Conservation (phyloP, 1,284 basidiomycete species). For the Grifola frondosa region DNA sequence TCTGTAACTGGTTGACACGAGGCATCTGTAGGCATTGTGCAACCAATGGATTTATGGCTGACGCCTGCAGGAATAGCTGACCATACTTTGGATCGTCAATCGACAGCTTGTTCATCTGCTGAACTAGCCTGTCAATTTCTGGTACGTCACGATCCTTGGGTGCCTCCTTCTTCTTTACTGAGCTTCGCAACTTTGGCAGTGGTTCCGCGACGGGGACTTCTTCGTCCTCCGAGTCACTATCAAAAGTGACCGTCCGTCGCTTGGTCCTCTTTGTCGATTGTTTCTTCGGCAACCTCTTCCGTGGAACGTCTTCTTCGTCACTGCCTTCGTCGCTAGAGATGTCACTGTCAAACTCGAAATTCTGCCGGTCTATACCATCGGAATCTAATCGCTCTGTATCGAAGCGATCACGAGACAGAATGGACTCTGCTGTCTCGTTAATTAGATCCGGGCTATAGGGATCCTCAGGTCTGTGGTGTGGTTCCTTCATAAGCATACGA, state of each 20-base stretch:
- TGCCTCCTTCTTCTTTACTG: neutral
- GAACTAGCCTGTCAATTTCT: neutral
- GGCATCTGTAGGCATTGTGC: neutral
- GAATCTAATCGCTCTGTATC: neutral
- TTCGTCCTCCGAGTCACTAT: neutral
- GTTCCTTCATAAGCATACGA: slow-evolving; percentile 1
- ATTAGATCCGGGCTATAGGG: slow-evolving; percentile 1
- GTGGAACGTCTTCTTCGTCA: neutral
- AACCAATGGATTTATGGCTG: neutral
- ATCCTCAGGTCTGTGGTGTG: neutral
- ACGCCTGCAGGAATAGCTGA: neutral
- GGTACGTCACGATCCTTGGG: neutral
- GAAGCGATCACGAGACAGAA: neutral
- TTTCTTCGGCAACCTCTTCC: neutral
- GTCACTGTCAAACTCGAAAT: neutral
- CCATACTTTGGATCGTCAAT: slow-evolving; percentile 1
- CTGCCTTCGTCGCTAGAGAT: neutral
- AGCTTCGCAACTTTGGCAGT: neutral
- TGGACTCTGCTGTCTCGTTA: neutral
- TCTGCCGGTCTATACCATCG: neutral
- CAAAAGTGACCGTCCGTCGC: too few relatives aligned
- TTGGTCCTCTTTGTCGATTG: neutral
- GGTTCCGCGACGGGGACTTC: too few relatives aligned
- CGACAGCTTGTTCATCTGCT: slow-evolving; percentile 1
- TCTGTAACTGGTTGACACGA: neutral